Base-by-base conservation (phyloP, 2,329 filamentous ascomycete species). In the Emmonsiellopsis sp. region DNA sequence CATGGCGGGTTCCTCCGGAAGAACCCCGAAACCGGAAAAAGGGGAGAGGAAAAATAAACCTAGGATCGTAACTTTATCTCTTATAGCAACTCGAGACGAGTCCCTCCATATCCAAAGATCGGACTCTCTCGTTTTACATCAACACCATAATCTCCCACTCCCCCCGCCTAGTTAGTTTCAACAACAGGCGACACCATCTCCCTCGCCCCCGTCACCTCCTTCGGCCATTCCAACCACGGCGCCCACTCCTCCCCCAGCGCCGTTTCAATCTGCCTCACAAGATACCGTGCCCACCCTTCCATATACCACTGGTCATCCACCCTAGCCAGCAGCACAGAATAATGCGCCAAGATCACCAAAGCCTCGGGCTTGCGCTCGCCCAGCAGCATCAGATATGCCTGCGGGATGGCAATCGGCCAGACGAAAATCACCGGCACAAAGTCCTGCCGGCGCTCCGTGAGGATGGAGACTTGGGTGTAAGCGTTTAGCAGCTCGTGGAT, bases 331-430 rank as follows among this genome's bases (percentile, higher is more conserved):
- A 67, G 54, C 7, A 63, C 63, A 31, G 63, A 61, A 49, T 64
- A 66, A 46, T 67, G 59, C 32, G 64, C 64, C 16, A 67, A 59
- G 16, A 67, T 64, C 45, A 65, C 58, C 54, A 67, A 55, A 1
- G 64, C 64, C 50, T 64, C 62, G 1, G 64, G 62, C 51, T 62
- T 57, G 43, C 60, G 59, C 50, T 66, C 63, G 38, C 61, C 54
- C 37, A 66, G 49, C n/a, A 65, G 55, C 30, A 61, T 60, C 30
- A 65, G 57, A 50, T 62, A 66, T 30, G 54, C 54, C 30, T 64
- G 63, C 35, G 63, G 59, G 7, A 66, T 58, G 34, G 61, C 59
- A 45, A 63, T 58, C 2, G 63, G 62, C 64, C 64, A 66, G 9
- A 65, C 62, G 40, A 64, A 65, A n/a, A 61, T 59, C 6, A 62